Evolutionary conservation across 805 yeast genomes (phyloP), one percentile per base, ranked within the genome.

Genomic region (Millerozyma miso): DNA sequence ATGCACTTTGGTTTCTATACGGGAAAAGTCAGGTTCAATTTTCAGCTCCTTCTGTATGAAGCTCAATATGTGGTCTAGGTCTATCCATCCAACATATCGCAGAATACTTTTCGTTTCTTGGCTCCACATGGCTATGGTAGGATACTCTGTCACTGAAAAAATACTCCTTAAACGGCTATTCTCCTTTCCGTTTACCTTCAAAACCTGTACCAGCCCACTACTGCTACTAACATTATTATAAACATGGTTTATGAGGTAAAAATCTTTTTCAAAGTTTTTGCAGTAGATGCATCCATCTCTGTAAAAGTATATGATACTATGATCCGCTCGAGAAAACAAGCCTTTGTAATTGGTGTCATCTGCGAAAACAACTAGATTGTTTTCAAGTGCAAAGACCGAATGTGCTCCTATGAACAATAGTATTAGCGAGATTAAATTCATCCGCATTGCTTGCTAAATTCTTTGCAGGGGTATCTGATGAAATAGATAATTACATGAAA

Each of bases 251-350:
- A 81, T 48, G 3, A 73, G 71, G 19, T 58, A 59, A 38, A 64
- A 68, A 3, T 54, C 56, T 3, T 67, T 65, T 15, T 56, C 55
- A 39, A 70, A 66, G 12, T 47, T 47, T n/a, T 41, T 38, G 45
- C 76, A 70, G 45, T 49, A 63, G 41, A 49, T 49, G 45, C 76
- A 70, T 1, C 53, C 57, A 1, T 67, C 65, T 1, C 76, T 63
- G 48, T 70, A 74, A 51, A 80, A 76, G 50, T 73, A 73, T 13
- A 76, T 67, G 33, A 76, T 59, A 4, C 79, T 66, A 44, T 56
- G 68, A 19, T 54, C 49, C 12, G 62, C 56, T 23, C 51, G 42
- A 18, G 44, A 46, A 6, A 65, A 47, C 2, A 52, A 44, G 10
- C 36, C 34, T 19, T 23, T 6, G 10, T 23, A 23, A 23, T 23